phyloP scores from a whole-genome alignment of 495 filamentous ascomycete species.

The Aspergillus ellipticus region DNA sequence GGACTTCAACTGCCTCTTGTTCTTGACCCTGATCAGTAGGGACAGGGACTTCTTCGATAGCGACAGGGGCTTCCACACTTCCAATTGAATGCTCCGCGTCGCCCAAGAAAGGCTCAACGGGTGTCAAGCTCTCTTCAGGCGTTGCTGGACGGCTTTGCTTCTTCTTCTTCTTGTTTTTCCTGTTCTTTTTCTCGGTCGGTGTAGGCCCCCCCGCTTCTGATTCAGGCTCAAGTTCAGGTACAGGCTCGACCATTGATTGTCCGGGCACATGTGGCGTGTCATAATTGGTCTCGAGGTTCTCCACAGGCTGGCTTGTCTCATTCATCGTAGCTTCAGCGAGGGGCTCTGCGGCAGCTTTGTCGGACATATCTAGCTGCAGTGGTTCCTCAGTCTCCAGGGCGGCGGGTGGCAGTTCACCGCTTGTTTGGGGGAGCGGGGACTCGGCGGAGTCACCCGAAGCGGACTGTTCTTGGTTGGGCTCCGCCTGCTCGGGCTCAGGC shows the following conservation, averaged over 20 bases:
- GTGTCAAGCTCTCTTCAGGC: conserved; percentile 1
- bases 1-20: conserved; percentile 3
- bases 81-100: neutral
- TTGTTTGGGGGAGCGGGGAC: conserved; percentile 14
- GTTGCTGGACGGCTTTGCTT: conserved; percentile 11
- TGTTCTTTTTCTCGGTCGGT: conserved; percentile 27
- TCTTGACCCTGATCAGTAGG: conserved; percentile 1
- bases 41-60: conserved; percentile 7
- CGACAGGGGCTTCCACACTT: neutral
- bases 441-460: too few species aligned
- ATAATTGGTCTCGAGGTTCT: conserved; percentile 21
- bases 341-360: conserved; percentile 13
- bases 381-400: conserved; percentile 4
- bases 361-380: conserved; percentile 2
- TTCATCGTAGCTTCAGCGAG: conserved; percentile 15
- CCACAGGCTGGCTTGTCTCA: conserved; percentile 18
- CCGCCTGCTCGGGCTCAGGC: conserved; percentile 14
- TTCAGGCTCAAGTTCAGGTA: conserved; percentile 12
- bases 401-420: conserved; percentile 18
- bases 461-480: conserved; percentile 16
- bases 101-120: neutral
- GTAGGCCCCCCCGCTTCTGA: conserved; percentile 9
- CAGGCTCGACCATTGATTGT: conserved; percentile 6
- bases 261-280: conserved; percentile 19
- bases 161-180: conserved; percentile 33